Base-by-base conservation (phyloP, 371 early-diverging fungal genomes). In the Apophysomyces elegans region DNA sequence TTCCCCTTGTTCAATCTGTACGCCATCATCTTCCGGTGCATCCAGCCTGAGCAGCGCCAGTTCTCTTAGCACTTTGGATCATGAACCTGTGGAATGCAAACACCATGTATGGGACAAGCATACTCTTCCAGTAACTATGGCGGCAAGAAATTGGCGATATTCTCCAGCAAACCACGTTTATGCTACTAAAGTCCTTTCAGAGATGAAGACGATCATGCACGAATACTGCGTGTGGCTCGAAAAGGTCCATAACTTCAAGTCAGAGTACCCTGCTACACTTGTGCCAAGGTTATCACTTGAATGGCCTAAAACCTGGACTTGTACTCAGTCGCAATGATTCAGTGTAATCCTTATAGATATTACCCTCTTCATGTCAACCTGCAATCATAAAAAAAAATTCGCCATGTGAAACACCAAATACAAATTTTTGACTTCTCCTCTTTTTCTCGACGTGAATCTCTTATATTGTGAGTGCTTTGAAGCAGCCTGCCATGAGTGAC, bases 231-330 rank as follows among this genome's bases (percentile, higher is more conserved):
- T 58, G 7, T 66, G 66, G 66, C 45, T 36, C 4, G 56, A 56
- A 46, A 66, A 61, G 14, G 43, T 35, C 1, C 41, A 32, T 5
- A 18, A 46, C 26, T 37, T 45, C 5, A 59, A 38, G 14, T 6
- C 36, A 16, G 26, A 43, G 13, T 21, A 13, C 5, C 8, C 45
- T 36, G 44, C 39, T 12, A 56, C 36, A 36, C 43, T 54, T 44
- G 36, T 61, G 16, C 58, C 61, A 44, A 58, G 57, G 9, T 35
- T 66, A 8, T 36, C 50, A 9, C 56, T 62, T n/a, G 62, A 66
- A 13, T 66, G 66, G 66, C 66, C 66, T 32, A 66, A 57, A 36
- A 61, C 58, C 18, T 66, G 66, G 66, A 44, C 65, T 9, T 38
- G 43, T 16, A 12, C 59, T n/a, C 59, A 59, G 7, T 18, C 43